Percentiles rank a stretch among this genome's conserved stretches.
phyloP scores from a whole-genome alignment of 2,329 filamentous ascomycete species.

The Ceratocystis huliohia region DNA sequence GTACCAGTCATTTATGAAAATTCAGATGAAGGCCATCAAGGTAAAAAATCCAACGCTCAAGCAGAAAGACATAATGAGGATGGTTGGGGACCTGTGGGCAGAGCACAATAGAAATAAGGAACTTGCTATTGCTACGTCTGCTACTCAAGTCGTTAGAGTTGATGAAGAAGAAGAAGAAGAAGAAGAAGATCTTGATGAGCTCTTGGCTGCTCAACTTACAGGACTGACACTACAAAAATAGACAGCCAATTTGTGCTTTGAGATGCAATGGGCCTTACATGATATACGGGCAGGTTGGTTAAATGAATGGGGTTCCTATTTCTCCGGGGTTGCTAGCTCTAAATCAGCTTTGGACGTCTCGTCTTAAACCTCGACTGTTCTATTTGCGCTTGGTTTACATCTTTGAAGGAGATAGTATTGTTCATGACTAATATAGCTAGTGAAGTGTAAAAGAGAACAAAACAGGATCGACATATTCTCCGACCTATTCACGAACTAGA shows the following conservation, averaged over 20 bases:
- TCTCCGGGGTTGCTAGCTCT: too few relatives aligned
- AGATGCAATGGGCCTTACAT: neutral
- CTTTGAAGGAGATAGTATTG: too few relatives aligned
- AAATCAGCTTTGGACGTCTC: too few relatives aligned
- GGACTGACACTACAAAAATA: constrained; percentile 14
- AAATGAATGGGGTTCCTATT: too few relatives aligned
- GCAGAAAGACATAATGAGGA: constrained; percentile 57
- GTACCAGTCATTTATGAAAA: constrained; percentile 48
- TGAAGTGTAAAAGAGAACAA: too few relatives aligned
- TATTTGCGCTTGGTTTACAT: too few relatives aligned
- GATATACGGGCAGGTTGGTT: too few relatives aligned
- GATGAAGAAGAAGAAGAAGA: neutral
- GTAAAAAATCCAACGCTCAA: constrained; percentile 42
- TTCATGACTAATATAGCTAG: too few relatives aligned
- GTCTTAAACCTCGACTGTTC: too few relatives aligned
- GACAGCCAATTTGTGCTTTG: neutral
- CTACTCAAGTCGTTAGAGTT: constrained; percentile 22
- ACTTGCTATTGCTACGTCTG: neutral
- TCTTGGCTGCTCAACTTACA: constrained; percentile 15
- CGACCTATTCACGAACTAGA: constrained; percentile 22
- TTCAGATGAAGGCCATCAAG: constrained; percentile 51
- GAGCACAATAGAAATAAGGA: constrained; percentile 33
- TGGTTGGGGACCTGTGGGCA: constrained; percentile 51
- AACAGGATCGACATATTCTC: neutral
- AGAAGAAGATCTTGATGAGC: constrained; percentile 11